A percentile compares a stretch with the other conserved stretches of the same genome.
phyloP scores from a whole-genome alignment of 2,329 filamentous ascomycete genomes.

The Trichoderma polysporum region DNA sequence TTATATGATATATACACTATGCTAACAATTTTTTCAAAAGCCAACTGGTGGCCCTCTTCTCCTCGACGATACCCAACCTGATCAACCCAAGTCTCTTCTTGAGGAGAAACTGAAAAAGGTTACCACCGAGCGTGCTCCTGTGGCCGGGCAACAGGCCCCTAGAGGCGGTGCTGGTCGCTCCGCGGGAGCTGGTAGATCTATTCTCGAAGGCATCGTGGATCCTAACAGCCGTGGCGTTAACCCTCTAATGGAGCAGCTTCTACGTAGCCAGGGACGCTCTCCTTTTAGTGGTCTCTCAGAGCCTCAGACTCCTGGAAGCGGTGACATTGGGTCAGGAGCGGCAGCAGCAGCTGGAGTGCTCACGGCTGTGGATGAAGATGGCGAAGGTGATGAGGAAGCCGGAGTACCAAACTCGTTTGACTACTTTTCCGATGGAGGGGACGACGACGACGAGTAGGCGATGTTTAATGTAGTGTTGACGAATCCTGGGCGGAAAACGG shows the following conservation, averaged over 20 bases:
- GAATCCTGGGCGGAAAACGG: background rate
- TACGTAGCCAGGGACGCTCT: constrained; percentile 41
- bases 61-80: constrained; percentile 79
- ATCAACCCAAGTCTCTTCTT: constrained; percentile 75
- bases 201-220: constrained; percentile 40
- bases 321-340: constrained; percentile 49
- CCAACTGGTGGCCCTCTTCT: constrained; percentile 91
- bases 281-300: constrained; percentile 34
- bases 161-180: constrained; percentile 36
- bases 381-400: constrained; percentile 71
- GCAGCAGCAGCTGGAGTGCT: constrained; percentile 76
- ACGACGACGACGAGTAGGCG: constrained; percentile 35
- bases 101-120: constrained; percentile 92
- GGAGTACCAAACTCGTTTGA: constrained; percentile 71
- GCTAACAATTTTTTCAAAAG: constrained; percentile 46
- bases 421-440: constrained; percentile 69
- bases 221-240: constrained; percentile 34
- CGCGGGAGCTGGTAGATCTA: constrained; percentile 34
- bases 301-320: constrained; percentile 44
- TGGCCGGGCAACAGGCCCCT: constrained; percentile 43
- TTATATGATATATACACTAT: background rate
- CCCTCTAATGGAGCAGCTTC: constrained; percentile 43
- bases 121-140: constrained; percentile 60
- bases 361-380: constrained; percentile 84
- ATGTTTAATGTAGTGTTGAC: background rate